Evolutionary conservation across 345 rosid species (phyloP).

Genomic region (Hirschfeldia incana): DNA sequence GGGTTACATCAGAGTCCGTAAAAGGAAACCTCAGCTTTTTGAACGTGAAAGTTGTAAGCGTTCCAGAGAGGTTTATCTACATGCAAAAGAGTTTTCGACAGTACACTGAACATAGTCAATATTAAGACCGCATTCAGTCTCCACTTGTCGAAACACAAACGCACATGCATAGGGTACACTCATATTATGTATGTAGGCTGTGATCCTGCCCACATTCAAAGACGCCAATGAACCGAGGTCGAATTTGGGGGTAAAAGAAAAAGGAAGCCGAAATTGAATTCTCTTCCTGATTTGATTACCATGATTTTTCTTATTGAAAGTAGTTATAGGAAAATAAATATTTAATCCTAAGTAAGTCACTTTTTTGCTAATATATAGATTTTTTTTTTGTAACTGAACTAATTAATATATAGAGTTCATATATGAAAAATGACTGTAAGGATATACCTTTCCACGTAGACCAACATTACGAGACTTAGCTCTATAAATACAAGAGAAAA

Average conservation of each 20-base stretch:
- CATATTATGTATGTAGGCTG: neutral
- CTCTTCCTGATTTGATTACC: neutral
- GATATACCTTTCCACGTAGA: constrained; percentile 31
- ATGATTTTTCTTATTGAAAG: neutral
- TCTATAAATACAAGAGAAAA: constrained; percentile 12
- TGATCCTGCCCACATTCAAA: constrained; percentile 32
- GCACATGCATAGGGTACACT: neutral
- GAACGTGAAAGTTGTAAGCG: constrained; percentile 22
- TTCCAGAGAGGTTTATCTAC: neutral
- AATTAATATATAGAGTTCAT: neutral
- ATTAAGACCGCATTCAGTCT: constrained; percentile 30
- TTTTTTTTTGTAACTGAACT: no score
- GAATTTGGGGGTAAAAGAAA: neutral
- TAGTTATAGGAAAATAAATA: neutral
- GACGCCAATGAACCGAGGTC: constrained; percentile 11
- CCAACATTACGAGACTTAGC: neutral
- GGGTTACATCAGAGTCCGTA: neutral
- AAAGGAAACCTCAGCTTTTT: constrained; percentile 22
- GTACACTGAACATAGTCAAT: constrained; percentile 25
- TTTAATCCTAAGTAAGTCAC: neutral
- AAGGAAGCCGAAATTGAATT: constrained; percentile 19
- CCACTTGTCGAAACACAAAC: constrained; percentile 25
- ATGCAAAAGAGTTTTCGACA: neutral
- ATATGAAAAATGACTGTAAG: neutral
- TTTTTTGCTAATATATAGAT: neutral